Evolutionary conservation across 345 rosid genomes (phyloP).

Genomic region (Sonneratia alba): DNA sequence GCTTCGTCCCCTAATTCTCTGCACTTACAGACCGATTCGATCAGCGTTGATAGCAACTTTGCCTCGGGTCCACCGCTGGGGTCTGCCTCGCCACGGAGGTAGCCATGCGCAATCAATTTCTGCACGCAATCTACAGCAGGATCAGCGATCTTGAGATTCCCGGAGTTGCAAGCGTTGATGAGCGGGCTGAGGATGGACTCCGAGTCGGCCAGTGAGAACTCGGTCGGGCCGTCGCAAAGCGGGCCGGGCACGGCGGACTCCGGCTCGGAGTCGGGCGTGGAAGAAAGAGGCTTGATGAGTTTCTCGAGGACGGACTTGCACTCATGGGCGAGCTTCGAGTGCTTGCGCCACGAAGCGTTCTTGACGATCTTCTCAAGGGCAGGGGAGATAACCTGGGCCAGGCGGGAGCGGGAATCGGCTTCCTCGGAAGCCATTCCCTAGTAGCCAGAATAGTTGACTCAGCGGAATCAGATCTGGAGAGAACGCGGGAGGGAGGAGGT

Average conservation of each 20-base stretch:
- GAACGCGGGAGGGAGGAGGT: background rate
- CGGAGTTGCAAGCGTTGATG: conserved; percentile 61
- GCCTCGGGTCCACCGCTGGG: conserved; percentile 67
- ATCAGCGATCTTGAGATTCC: conserved; percentile 77
- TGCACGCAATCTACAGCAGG: conserved; percentile 87
- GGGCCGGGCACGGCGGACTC: conserved; percentile 74
- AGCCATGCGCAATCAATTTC: conserved; percentile 82
- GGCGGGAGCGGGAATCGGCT: conserved; percentile 99
- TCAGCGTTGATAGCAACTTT: conserved; percentile 51
- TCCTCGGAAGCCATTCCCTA: conserved; percentile 99
- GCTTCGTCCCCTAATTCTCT: conserved; percentile 75
- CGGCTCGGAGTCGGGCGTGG: conserved; percentile 30
- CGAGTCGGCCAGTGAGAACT: conserved; percentile 72
- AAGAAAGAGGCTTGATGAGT: conserved; percentile 37
- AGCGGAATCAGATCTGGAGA: conserved; percentile 6
- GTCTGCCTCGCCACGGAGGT: conserved; percentile 96
- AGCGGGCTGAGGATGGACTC: conserved; percentile 81
- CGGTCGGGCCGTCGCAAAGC: conserved; percentile 68
- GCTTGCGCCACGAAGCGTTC: conserved; percentile 97
- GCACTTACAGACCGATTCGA: conserved; percentile 78
- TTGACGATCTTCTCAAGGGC: conserved; percentile 81
- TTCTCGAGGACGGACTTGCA: conserved; percentile 80
- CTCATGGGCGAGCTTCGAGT: conserved; percentile 87
- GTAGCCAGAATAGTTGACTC: conserved; percentile 20
- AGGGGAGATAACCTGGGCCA: conserved; percentile 59